A percentile compares a stretch with the other conserved stretches of the same genome.
These are phyloP conservation scores for Ganoderma meredithae DNA, from an alignment of 1,284 basidiomycete genomes.

Conservation along the genomic window DNA sequence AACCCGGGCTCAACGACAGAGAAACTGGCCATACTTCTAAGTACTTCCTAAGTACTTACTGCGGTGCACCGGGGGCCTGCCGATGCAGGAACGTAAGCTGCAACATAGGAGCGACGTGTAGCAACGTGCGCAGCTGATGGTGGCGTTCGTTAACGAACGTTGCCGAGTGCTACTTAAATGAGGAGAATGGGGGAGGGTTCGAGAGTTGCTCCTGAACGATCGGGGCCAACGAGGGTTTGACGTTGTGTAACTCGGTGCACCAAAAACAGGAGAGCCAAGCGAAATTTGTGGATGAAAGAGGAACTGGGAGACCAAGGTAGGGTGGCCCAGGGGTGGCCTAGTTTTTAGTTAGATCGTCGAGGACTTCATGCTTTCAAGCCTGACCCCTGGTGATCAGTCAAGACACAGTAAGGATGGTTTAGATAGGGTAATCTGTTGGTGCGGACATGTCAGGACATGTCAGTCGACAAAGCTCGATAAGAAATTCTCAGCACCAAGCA, in stretches of 20 bases:
- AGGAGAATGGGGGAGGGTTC: neutral
- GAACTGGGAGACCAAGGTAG: neutral
- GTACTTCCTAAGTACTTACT: neutral
- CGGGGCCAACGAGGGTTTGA: slow-evolving; percentile 1
- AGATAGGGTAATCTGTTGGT: neutral
- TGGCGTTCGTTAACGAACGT: neutral
- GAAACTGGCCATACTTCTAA: neutral
- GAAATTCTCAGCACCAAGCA: neutral
- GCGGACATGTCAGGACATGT: neutral
- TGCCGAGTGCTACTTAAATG: neutral
- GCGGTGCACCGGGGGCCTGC: neutral
- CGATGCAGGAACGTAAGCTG: neutral
- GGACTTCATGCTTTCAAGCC: neutral
- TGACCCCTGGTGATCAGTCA: neutral
- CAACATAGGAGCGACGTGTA: slow-evolving; percentile 1
- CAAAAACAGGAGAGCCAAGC: neutral
- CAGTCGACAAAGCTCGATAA: neutral
- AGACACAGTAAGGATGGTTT: neutral
- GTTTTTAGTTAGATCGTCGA: neutral
- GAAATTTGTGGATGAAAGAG: neutral
- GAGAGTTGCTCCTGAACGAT: neutral
- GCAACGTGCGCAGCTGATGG: slow-evolving; percentile 2
- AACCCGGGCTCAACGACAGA: neutral
- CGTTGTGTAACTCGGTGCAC: neutral
- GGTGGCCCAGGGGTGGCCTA: neutral